These are phyloP conservation scores for Leccinum subtestaceum DNA, from an alignment of 768 basidiomycete species.

Conservation along the genomic window DNA sequence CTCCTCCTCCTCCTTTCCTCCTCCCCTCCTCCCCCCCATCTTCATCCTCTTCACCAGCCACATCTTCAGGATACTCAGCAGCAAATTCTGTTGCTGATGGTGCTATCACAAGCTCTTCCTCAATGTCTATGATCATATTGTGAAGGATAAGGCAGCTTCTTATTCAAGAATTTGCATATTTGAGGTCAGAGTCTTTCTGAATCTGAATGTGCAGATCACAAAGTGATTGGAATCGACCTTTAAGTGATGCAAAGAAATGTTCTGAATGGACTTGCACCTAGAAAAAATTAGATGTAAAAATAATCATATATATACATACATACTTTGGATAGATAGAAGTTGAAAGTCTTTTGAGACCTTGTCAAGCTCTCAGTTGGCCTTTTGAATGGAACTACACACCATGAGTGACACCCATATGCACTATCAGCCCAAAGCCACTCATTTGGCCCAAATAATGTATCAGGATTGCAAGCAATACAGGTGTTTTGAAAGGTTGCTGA, in stretches of 20 bases:
- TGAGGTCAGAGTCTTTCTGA: background rate
- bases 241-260: conserved; percentile 11
- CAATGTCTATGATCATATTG: conserved; percentile 19
- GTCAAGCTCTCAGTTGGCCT: conserved; percentile 12
- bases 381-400: conserved; percentile 17
- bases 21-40: no score
- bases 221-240: conserved; percentile 15
- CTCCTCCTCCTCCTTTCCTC: background rate
- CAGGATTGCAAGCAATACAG: no score
- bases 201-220: conserved; percentile 10
- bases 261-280: conserved; percentile 7
- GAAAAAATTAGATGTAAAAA: background rate
- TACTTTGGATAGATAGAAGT: conserved; percentile 24
- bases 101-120: conserved; percentile 2
- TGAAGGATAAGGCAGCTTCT: conserved; percentile 6
- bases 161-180: conserved; percentile 7
- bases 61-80: background rate
- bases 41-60: background rate
- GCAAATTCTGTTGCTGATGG: background rate
- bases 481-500: no score
- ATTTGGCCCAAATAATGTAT: background rate
- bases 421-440: conserved; percentile 23
- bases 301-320: background rate
- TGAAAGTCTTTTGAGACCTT: conserved; percentile 20
- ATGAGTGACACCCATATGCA: conserved; percentile 15